phyloP scores from a whole-genome alignment of 495 filamentous ascomycete genomes.

The Penicillium diatomitis region DNA sequence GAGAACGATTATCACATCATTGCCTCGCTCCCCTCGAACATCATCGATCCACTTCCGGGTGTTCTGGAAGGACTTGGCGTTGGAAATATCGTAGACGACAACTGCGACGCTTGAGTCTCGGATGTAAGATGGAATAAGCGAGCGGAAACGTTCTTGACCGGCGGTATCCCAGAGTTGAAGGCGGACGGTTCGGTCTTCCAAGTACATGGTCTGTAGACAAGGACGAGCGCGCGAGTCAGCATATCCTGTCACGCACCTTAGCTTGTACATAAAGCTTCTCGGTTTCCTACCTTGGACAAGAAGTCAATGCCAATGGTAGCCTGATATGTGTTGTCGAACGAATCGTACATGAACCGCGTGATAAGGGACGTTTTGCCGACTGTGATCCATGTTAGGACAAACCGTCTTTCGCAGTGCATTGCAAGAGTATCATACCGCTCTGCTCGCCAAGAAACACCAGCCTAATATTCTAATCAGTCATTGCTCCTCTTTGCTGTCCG shows the following conservation, averaged over 20 bases:
- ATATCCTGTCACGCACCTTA: neutral
- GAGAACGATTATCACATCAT: conserved; percentile 96
- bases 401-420: neutral
- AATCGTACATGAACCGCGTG: conserved; percentile 99
- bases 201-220: conserved; percentile 81
- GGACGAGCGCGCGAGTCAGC: neutral
- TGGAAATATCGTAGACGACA: conserved; percentile 98
- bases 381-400: conserved; percentile 26
- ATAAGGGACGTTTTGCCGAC: conserved; percentile 98
- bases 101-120: conserved; percentile 94
- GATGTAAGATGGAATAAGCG: conserved; percentile 94
- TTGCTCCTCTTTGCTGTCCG: neutral
- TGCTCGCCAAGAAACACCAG: conserved; percentile 96
- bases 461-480: conserved; percentile 38
- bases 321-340: conserved; percentile 99
- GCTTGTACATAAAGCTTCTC: neutral
- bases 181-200: conserved; percentile 95
- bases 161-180: conserved; percentile 98
- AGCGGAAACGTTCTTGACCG: conserved; percentile 93
- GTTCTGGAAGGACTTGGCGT: conserved; percentile 92
- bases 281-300: conserved; percentile 71
- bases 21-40: conserved; percentile 89
- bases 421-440: conserved; percentile 57
- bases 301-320: conserved; percentile 99
- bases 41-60: conserved; percentile 99